Conservation (phyloP, 192 early-diverging fungal genomes). For the Backusella macrospora region DNA sequence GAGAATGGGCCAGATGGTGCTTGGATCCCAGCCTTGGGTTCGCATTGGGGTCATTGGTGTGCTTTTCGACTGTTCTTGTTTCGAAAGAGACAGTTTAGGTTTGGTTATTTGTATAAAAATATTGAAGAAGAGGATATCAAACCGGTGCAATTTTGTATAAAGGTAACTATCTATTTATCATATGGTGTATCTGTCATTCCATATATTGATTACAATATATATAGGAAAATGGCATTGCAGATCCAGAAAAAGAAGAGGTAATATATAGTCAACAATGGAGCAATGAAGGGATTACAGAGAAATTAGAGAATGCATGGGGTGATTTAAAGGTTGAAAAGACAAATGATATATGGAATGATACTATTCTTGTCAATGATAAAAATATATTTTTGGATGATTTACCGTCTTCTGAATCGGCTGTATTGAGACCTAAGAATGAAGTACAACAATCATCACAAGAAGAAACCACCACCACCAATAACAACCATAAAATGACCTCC, state of each 20-base stretch:
- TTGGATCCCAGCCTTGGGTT: conserved; percentile 16
- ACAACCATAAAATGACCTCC: neutral
- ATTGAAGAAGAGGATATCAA: neutral
- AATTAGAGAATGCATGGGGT: neutral
- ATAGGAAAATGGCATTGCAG: neutral
- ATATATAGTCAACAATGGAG: neutral
- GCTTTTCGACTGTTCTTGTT: conserved; percentile 11
- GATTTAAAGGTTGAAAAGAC: neutral
- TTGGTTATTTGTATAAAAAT: neutral
- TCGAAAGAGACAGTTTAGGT: conserved; percentile 13
- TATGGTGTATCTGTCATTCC: neutral
- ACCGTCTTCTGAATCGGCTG: neutral
- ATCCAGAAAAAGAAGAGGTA: neutral
- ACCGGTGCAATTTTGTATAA: neutral
- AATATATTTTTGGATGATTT: neutral
- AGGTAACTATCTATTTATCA: neutral
- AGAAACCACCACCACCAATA: neutral
- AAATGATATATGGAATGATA: neutral
- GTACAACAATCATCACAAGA: neutral
- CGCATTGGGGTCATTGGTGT: conserved; percentile 17
- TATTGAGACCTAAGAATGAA: too few species aligned
- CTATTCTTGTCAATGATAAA: neutral
- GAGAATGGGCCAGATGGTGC: neutral
- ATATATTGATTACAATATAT: neutral
- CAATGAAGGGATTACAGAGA: neutral